A percentile compares a stretch with the other conserved stretches of the same genome.
Conservation (phyloP, 495 filamentous ascomycete genomes). For the Daldinia loculata region DNA sequence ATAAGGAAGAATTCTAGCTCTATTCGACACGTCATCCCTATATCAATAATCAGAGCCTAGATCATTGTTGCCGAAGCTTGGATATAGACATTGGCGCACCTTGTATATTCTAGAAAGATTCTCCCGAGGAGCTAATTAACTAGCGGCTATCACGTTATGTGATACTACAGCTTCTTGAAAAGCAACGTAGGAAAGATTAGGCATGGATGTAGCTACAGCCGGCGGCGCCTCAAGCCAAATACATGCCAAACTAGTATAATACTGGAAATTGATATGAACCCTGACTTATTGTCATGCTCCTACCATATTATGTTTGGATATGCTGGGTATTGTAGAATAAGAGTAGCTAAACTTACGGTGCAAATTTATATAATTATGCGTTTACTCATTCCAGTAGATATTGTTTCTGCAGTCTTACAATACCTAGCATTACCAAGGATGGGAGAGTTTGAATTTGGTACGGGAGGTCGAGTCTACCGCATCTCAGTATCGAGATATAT, state of each 20-base stretch:
- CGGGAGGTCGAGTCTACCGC: not conserved
- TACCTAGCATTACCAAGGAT: not conserved
- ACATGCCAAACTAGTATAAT: conserved; percentile 1
- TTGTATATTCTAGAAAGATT: conserved; percentile 35
- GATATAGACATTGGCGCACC: conserved; percentile 7
- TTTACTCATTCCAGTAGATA: not conserved
- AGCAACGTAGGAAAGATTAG: conserved; percentile 15
- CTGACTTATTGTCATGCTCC: conserved; percentile 3
- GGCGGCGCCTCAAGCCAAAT: conserved; percentile 7
- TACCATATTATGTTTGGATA: not conserved
- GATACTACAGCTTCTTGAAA: conserved; percentile 4
- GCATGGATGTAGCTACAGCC: conserved; percentile 20
- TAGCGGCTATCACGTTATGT: not conserved
- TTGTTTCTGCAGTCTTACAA: not conserved
- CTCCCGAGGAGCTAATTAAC: conserved; percentile 4
- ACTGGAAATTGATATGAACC: conserved; percentile 16
- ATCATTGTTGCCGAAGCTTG: not conserved
- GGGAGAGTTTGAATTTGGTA: conserved; percentile 1
- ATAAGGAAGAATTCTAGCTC: not conserved
- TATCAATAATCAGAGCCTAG: not conserved
- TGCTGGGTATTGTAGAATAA: not conserved
- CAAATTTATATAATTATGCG: not conserved
- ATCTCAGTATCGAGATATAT: conserved; percentile 6
- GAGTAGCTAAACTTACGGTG: not conserved
- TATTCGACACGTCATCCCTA: not conserved